phyloP scores from a whole-genome alignment of 495 filamentous ascomycete species.

The Schizothecium vesticola region DNA sequence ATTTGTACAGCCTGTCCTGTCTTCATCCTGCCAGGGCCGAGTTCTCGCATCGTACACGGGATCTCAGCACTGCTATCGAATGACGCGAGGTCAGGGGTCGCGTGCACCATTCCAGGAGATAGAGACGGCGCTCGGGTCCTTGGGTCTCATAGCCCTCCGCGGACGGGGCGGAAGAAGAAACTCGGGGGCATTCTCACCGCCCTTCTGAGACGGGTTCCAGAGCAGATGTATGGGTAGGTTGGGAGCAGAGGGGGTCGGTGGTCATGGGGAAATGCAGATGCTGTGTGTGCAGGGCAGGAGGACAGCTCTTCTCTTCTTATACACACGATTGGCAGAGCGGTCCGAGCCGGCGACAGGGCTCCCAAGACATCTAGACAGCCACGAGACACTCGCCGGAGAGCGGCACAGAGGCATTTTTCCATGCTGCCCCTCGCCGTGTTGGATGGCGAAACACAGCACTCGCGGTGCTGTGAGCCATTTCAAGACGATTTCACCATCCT shows the following conservation, averaged over 20 bases:
- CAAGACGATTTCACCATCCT: not conserved
- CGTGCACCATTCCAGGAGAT: slow-evolving; percentile 22
- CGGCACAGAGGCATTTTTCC: not conserved
- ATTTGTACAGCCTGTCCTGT: slow-evolving; percentile 18
- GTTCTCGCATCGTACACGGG: slow-evolving; percentile 18
- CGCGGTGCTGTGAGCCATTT: not conserved
- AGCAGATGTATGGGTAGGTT: not conserved
- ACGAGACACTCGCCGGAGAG: not conserved
- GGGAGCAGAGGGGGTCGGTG: not conserved
- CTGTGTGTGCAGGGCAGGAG: not conserved
- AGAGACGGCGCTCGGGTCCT: not conserved
- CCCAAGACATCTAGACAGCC: slow-evolving; percentile 2
- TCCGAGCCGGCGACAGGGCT: slow-evolving; percentile 13
- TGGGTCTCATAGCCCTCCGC: slow-evolving; percentile 24
- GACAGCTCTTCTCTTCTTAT: slow-evolving; percentile 5
- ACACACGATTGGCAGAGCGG: slow-evolving; percentile 11
- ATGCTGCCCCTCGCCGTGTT: not conserved
- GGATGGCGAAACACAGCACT: not conserved
- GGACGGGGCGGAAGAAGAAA: slow-evolving; percentile 34
- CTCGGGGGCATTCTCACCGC: slow-evolving; percentile 35
- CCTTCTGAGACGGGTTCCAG: slow-evolving; percentile 10
- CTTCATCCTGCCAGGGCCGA: slow-evolving; percentile 7
- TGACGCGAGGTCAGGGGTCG: slow-evolving; percentile 32
- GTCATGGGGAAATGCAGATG: slow-evolving; percentile 1
- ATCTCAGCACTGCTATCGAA: slow-evolving; percentile 17